A percentile compares a stretch with the other conserved stretches of the same genome.
These are phyloP conservation scores for Cordyceps militaris DNA, from an alignment of 2,329 filamentous ascomycete species.

Conservation along the genomic window DNA sequence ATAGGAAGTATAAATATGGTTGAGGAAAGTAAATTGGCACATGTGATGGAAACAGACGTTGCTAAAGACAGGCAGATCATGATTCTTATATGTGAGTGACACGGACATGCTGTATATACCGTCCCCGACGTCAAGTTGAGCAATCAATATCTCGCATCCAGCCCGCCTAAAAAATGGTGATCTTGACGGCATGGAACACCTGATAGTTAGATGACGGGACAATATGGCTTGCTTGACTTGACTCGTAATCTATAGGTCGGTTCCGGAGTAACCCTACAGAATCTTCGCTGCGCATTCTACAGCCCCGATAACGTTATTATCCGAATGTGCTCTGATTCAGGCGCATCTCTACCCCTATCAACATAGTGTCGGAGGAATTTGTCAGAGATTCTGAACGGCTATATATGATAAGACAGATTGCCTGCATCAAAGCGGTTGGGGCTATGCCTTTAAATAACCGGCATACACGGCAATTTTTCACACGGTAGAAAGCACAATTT, in stretches of 20 bases:
- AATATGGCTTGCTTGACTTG: background rate
- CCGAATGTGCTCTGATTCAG: background rate
- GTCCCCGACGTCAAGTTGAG: background rate
- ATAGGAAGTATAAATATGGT: background rate
- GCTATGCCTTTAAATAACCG: background rate
- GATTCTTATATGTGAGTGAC: background rate
- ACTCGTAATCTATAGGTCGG: background rate
- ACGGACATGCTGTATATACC: background rate
- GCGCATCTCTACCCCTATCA: background rate
- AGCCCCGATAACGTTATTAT: background rate
- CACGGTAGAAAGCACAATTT: too few species aligned
- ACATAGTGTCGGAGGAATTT: background rate
- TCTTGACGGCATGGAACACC: background rate
- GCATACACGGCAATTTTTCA: too few species aligned
- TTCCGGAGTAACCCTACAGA: background rate
- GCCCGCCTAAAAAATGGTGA: too few species aligned
- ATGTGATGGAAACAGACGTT: background rate
- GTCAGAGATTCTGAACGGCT: background rate
- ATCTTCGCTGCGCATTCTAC: background rate
- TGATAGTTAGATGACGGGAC: background rate
- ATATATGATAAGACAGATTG: background rate
- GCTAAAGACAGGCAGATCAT: background rate
- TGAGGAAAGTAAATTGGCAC: background rate
- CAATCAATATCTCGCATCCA: background rate
- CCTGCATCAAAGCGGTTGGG: background rate